Evolutionary conservation across 257 asterid genomes (phyloP), one percentile per base, ranked within the genome.

Genomic region (Perilla frutescens): DNA sequence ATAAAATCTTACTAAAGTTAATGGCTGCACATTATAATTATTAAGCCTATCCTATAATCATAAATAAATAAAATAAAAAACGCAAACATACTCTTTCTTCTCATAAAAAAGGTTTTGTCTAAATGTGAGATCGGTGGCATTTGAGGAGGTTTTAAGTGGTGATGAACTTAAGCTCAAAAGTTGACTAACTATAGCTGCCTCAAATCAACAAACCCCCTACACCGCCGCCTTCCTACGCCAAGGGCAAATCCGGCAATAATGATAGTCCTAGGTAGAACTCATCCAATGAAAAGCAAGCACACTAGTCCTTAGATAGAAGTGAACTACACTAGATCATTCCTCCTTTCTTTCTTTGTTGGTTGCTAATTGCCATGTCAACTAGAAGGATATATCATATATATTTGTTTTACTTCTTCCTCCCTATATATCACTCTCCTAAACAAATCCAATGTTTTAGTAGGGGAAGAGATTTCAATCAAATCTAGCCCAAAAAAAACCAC

Each of bases 71-170:
- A 60, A 7, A 7, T 4, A 66, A 70, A 7, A 56, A 54, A 54
- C 1, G 3, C 37, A 1, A 48, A 48, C 0, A 62, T 66, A 76
- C 60, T 58, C 11, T 6, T 7, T 14, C 8, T 6, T 61, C 44
- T 26, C 14, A 26, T 34, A 32, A 0, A 1, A 12, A 14, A 47
- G 1, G 12, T 10, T 75, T 84, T 77, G 79, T 82, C 85, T 47
- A 72, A 83, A 72, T n/a, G 9, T 66, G 82, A 82, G 66, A 68
- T 40, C 11, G 90, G 90, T 83, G 8, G 66, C 77, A 87, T 69
- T 74, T 55, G 73, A 81, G 95, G 67, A 89, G 96, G 90, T 80
- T 62, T 66, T 49, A 80, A 72, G 74, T 91, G 91, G 91, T 84
- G 92, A 62, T 78, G 84, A 69, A 60, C 70, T 66, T 41, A 72